phyloP scores from a whole-genome alignment of 2,329 filamentous ascomycete genomes.

The Pseudocercospora crystallina region DNA sequence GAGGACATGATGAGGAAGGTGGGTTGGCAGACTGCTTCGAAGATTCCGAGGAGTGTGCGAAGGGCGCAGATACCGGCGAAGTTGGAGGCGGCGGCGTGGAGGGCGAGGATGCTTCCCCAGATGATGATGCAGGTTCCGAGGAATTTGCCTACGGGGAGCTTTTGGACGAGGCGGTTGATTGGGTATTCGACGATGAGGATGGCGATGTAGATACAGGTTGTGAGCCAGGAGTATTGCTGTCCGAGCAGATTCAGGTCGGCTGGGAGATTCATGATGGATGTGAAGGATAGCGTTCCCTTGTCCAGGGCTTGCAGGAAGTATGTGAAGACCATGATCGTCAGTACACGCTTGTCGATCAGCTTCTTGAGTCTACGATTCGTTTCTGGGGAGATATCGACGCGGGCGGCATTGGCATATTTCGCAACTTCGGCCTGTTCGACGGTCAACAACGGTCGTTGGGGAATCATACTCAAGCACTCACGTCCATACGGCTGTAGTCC shows the following conservation, averaged over 20 bases:
- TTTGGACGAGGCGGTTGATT: slow-evolving; percentile 63
- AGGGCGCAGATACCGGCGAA: slow-evolving; percentile 61
- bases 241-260: slow-evolving; percentile 46
- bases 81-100: slow-evolving; percentile 61
- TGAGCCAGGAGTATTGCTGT: slow-evolving; percentile 66
- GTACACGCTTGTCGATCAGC: slow-evolving; percentile 66
- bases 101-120: slow-evolving; percentile 62
- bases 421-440: slow-evolving; percentile 60
- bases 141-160: slow-evolving; percentile 61
- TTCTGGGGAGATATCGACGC: slow-evolving; percentile 58
- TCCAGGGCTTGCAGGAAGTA: slow-evolving; percentile 72
- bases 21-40: slow-evolving; percentile 69
- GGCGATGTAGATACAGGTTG: slow-evolving; percentile 72
- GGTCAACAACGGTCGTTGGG: not conserved
- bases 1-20: slow-evolving; percentile 65
- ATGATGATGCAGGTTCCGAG: slow-evolving; percentile 62
- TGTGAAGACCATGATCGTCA: slow-evolving; percentile 69
- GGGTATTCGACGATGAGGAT: slow-evolving; percentile 72
- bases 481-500: slow-evolving; percentile 62
- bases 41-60: slow-evolving; percentile 67
- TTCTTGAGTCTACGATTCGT: slow-evolving; percentile 62
- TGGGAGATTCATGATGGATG: slow-evolving; percentile 63
- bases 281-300: slow-evolving; percentile 64
- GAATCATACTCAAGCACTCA: not conserved
- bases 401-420: slow-evolving; percentile 61